Evolutionary conservation across 495 filamentous ascomycete species (phyloP).

Genomic region (Physcia stellaris): DNA sequence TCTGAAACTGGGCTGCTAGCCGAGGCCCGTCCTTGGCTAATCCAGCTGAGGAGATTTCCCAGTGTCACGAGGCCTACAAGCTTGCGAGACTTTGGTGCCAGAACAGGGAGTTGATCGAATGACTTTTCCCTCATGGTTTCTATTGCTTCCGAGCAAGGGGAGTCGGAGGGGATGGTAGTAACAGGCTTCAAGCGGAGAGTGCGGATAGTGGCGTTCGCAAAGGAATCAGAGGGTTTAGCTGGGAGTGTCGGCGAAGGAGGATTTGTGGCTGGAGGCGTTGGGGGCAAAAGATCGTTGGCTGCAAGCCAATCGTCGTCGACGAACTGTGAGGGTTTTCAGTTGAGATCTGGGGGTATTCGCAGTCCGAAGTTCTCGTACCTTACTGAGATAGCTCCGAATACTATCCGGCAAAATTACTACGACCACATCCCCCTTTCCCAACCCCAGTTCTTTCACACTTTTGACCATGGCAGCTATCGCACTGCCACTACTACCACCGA

Average conservation of each 20-base stretch:
- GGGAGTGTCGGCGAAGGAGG: conserved; percentile 27
- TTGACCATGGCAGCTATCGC: conserved; percentile 76
- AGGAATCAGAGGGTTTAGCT: conserved; percentile 27
- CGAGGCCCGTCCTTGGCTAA: conserved; percentile 66
- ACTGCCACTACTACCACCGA: conserved; percentile 88
- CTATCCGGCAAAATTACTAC: conserved; percentile 90
- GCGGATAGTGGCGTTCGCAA: conserved; percentile 59
- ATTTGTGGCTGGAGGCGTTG: conserved; percentile 36
- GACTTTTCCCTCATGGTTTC: conserved; percentile 95
- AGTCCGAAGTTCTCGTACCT: conserved; percentile 36
- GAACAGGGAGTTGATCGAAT: conserved; percentile 91
- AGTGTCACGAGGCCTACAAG: conserved; percentile 87
- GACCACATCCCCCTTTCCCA: conserved; percentile 66
- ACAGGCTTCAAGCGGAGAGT: conserved; percentile 82
- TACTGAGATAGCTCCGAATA: conserved; percentile 94
- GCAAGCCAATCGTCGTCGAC: conserved; percentile 97
- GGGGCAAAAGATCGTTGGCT: conserved; percentile 74
- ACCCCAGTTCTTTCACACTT: conserved; percentile 58
- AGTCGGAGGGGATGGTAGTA: conserved; percentile 58
- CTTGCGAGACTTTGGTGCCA: conserved; percentile 47
- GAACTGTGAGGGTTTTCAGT: conserved; percentile 36
- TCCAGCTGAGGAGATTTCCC: conserved; percentile 82
- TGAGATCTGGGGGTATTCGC: neutral
- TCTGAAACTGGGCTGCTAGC: conserved; percentile 58
- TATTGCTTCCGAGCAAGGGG: conserved; percentile 67